These are phyloP conservation scores for Saraca asoca DNA, from an alignment of 331 rosid genomes.

Conservation along the genomic window DNA sequence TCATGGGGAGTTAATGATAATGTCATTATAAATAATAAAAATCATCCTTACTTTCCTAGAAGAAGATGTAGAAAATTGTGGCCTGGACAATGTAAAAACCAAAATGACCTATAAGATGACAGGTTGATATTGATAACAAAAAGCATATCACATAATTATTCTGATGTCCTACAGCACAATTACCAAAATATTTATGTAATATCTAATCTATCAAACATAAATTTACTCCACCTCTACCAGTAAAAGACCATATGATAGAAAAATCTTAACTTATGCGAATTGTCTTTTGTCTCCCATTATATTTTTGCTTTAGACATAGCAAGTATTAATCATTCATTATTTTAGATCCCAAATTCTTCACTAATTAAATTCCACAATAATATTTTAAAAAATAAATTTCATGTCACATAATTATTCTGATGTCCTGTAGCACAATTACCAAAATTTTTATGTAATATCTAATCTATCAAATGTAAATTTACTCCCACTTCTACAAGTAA, in stretches of 20 bases:
- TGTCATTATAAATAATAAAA: slow-evolving; percentile 5
- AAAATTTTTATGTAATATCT: not conserved
- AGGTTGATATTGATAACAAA: not conserved
- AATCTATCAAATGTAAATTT: not conserved
- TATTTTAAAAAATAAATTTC: slow-evolving; percentile 7
- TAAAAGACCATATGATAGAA: not conserved
- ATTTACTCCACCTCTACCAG: slow-evolving; percentile 3
- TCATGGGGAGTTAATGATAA: not conserved
- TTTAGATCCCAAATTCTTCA: not conserved
- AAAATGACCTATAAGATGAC: not conserved
- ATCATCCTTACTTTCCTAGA: not conserved
- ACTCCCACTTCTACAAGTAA: not conserved
- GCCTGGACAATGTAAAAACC: not conserved
- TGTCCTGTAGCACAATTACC: slow-evolving; percentile 1
- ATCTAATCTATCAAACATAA: not conserved
- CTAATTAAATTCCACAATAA: not conserved
- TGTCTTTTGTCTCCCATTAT: not conserved
- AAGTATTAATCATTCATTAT: too few relatives aligned
- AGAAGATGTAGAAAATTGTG: not conserved
- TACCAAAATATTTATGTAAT: not conserved
- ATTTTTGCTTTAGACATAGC: slow-evolving; percentile 22
- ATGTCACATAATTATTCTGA: not conserved
- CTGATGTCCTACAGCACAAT: slow-evolving; percentile 4
- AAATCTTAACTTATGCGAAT: not conserved
- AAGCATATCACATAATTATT: not conserved